Percentiles rank a stretch among this genome's conserved stretches.
These are phyloP conservation scores for Russula brevipes DNA, from an alignment of 768 basidiomycete genomes.

Conservation along the genomic window DNA sequence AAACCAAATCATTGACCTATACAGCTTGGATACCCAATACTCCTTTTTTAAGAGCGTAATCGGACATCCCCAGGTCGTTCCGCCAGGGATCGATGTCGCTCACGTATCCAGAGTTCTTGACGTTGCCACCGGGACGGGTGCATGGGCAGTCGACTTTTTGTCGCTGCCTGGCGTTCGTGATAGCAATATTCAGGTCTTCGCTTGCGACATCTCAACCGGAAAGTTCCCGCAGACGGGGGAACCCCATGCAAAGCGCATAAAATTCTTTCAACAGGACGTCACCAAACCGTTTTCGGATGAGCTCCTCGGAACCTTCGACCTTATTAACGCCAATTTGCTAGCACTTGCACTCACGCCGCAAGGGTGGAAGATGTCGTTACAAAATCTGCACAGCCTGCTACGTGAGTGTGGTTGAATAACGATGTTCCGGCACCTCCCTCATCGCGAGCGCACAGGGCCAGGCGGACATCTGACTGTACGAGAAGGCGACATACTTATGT, in stretches of 20 bases:
- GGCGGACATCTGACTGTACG: conserved; percentile 6
- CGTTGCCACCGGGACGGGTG: conserved; percentile 1
- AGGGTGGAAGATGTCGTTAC: conserved; percentile 1
- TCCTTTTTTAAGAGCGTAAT: background rate
- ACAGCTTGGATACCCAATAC: too few species aligned
- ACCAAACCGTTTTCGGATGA: conserved; percentile 3
- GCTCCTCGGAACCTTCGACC: conserved; percentile 7
- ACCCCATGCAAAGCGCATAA: background rate
- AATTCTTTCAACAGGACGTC: conserved; percentile 4
- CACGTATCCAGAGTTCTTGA: conserved; percentile 4
- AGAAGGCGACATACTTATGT: background rate
- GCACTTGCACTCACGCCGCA: background rate
- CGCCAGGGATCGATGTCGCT: background rate
- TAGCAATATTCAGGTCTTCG: conserved; percentile 9
- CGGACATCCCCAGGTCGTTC: background rate
- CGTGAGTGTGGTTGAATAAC: background rate
- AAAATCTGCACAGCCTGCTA: background rate
- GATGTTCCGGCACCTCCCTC: background rate
- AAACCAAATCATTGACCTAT: too few species aligned
- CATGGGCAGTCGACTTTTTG: conserved; percentile 4
- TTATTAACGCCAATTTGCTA: background rate
- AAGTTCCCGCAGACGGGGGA: background rate
- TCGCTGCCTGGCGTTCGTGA: background rate
- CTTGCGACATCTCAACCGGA: conserved; percentile 2
- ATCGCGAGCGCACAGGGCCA: background rate